Evolutionary conservation across 139 green algal species (phyloP).

Genomic region (Chlorella vulgaris): DNA sequence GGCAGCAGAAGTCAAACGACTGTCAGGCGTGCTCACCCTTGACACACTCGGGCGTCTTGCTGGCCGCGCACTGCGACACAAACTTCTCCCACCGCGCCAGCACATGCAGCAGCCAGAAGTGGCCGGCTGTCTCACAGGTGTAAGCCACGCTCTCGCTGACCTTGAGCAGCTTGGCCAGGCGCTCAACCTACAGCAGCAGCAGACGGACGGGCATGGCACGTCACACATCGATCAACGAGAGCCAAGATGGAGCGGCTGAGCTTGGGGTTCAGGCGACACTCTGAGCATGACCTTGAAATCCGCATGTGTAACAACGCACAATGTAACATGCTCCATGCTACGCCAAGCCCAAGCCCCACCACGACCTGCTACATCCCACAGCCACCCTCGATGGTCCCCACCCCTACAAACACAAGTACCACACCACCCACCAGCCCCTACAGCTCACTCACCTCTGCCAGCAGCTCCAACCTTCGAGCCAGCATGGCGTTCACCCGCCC

Average conservation of each 20-base stretch:
- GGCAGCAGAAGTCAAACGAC: not conserved
- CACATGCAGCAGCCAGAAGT: conserved; percentile 99
- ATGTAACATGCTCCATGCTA: too few species aligned
- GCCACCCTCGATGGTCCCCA: not conserved
- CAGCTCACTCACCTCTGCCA: conserved; percentile 73
- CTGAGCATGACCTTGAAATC: too few species aligned
- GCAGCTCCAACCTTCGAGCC: conserved; percentile 84
- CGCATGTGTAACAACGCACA: too few species aligned
- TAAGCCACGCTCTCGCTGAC: conserved; percentile 77
- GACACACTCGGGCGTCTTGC: conserved; percentile 32
- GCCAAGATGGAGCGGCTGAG: too few species aligned
- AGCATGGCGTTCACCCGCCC: conserved; percentile 97
- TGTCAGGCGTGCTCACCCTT: not conserved
- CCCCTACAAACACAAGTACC: not conserved
- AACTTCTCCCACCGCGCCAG: conserved; percentile 87
- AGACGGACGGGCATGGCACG: not conserved
- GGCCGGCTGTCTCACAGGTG: conserved; percentile 94
- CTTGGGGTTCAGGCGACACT: too few species aligned
- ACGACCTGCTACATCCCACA: too few species aligned
- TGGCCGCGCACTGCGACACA: conserved; percentile 35
- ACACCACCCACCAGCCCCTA: not conserved
- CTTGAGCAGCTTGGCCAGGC: conserved; percentile 71
- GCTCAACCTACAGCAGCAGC: conserved; percentile 63
- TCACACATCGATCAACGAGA: too few species aligned
- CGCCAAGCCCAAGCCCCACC: too few species aligned